Evolutionary conservation across 1,284 basidiomycete species (phyloP).

Genomic region (Sporisorium graminicola): DNA sequence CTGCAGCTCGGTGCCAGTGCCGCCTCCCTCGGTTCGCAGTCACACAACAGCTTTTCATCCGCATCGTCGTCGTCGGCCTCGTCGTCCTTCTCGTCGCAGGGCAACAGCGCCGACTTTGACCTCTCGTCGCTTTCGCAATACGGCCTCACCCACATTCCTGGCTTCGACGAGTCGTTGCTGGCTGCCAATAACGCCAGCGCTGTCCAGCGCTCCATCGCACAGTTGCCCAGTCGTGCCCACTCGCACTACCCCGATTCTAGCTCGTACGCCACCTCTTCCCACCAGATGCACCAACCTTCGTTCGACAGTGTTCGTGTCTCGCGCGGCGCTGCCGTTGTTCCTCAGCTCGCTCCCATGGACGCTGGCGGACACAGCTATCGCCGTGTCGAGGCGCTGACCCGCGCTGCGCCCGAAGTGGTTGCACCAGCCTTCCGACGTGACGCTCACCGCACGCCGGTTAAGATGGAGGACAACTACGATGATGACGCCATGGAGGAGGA

Average conservation of each 20-base stretch:
- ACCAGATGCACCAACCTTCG: conserved; percentile 36
- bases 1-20: conserved; percentile 67
- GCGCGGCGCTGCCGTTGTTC: conserved; percentile 51
- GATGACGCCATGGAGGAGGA: conserved; percentile 54
- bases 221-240: conserved; percentile 52
- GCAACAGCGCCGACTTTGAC: conserved; percentile 50
- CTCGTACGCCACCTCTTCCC: conserved; percentile 21
- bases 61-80: conserved; percentile 29
- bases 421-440: not conserved
- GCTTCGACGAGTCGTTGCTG: conserved; percentile 59
- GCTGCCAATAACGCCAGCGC: conserved; percentile 4
- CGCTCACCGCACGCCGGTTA: conserved; percentile 17
- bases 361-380: conserved; percentile 57
- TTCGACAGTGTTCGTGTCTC: conserved; percentile 56
- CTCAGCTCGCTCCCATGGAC: conserved; percentile 58
- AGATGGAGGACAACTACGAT: conserved; percentile 22
- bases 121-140: conserved; percentile 53
- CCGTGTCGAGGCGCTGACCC: conserved; percentile 63
- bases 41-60: conserved; percentile 35
- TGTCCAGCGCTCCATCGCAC: conserved; percentile 51
- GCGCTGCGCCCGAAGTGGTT: conserved; percentile 57
- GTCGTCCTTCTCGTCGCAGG: conserved; percentile 41
- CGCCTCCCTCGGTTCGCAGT: conserved; percentile 47
- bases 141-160: conserved; percentile 62
- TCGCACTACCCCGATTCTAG: conserved; percentile 29